Evolutionary conservation across 495 filamentous ascomycete species (phyloP).

Genomic region (Aspergillus heteromorphus): DNA sequence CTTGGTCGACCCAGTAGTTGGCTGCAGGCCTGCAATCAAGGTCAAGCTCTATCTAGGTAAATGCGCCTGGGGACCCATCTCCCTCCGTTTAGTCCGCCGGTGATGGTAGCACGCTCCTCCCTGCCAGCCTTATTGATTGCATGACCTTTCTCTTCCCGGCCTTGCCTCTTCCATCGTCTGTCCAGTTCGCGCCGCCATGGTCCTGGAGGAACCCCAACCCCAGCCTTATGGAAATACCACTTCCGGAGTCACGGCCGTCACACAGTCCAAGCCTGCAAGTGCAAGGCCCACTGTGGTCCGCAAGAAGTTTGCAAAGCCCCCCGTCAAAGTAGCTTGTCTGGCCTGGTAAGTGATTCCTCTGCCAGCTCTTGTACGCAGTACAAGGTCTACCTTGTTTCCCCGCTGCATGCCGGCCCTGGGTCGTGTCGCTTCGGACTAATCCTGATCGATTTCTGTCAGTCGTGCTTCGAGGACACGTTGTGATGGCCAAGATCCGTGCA

Average conservation of each 20-base stretch:
- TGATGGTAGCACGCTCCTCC: constrained; percentile 14
- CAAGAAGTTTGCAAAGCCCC: constrained; percentile 51
- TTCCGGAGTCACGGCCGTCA: constrained; percentile 15
- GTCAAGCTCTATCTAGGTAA: constrained; percentile 5
- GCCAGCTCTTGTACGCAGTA: background rate
- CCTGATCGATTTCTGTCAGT: constrained; percentile 26
- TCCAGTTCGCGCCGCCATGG: constrained; percentile 14
- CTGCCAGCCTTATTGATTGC: background rate
- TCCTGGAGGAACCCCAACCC: constrained; percentile 12
- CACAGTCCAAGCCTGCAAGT: constrained; percentile 16
- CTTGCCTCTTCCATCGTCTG: background rate
- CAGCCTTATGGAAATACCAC: constrained; percentile 4
- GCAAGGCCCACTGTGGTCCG: constrained; percentile 25
- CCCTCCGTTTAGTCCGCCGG: constrained; percentile 8
- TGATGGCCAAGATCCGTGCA: constrained; percentile 52
- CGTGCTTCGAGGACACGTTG: constrained; percentile 55
- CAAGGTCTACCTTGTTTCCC: background rate
- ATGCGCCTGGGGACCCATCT: no score
- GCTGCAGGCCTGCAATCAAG: no score
- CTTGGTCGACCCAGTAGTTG: constrained; percentile 8
- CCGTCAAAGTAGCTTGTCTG: constrained; percentile 60
- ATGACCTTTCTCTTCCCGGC: constrained; percentile 4
- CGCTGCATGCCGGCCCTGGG: background rate
- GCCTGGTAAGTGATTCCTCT: constrained; percentile 45
- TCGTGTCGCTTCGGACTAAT: constrained; percentile 7